Evolutionary conservation across 495 filamentous ascomycete species (phyloP).

Genomic region (Trichoderma virens): DNA sequence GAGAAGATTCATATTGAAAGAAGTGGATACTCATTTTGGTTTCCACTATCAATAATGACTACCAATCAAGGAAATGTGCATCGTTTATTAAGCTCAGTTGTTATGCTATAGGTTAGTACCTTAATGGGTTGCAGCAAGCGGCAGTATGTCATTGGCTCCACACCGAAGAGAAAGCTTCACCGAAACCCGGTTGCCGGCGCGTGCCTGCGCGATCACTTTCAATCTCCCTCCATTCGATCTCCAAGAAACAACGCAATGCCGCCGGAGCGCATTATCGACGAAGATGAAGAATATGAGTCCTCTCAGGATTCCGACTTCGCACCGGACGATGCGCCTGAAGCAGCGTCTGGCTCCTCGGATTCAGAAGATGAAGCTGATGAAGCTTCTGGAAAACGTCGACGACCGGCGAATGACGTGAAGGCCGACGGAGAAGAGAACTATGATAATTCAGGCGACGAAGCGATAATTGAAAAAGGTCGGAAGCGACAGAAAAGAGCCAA

Average conservation of each 20-base stretch:
- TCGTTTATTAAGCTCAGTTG: too few species aligned
- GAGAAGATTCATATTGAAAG: too few species aligned
- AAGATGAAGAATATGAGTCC: conserved; percentile 60
- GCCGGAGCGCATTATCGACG: conserved; percentile 13
- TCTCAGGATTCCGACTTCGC: conserved; percentile 71
- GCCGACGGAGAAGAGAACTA: conserved; percentile 38
- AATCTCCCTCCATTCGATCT: background rate
- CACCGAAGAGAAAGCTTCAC: background rate
- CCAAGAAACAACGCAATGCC: background rate
- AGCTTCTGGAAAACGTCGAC: conserved; percentile 14
- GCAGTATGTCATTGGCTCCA: conserved; percentile 1
- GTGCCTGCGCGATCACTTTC: background rate
- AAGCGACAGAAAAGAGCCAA: conserved; percentile 45
- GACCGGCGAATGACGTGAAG: conserved; percentile 20
- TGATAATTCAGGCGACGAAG: conserved; percentile 72
- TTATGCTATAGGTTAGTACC: too few species aligned
- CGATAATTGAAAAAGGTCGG: conserved; percentile 56
- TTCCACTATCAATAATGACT: too few species aligned
- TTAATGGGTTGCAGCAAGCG: background rate
- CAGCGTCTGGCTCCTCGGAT: conserved; percentile 24
- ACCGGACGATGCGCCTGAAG: conserved; percentile 47
- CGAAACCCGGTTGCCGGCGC: background rate
- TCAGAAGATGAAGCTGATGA: conserved; percentile 24
- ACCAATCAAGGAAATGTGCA: too few species aligned
- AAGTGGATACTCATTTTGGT: too few species aligned